Evolutionary conservation across 495 filamentous ascomycete species (phyloP).

Genomic region (Staphylotrichum longicolle): DNA sequence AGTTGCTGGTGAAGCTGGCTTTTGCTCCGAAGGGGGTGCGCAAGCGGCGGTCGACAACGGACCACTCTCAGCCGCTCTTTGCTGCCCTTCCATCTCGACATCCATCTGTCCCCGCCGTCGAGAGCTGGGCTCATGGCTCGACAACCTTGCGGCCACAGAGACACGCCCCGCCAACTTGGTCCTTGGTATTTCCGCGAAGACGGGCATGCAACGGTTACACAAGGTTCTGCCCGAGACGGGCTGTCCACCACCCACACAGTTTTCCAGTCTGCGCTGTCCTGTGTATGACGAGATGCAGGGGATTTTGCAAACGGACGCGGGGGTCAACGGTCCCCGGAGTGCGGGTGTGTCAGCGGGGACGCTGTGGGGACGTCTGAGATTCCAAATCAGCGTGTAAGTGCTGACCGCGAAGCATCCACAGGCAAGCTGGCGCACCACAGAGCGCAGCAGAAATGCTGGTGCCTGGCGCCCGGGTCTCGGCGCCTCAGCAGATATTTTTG

Average conservation of each 20-base stretch:
- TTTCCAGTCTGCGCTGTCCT: no score
- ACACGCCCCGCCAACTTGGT: no score
- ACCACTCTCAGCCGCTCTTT: no score
- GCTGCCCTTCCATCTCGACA: no score
- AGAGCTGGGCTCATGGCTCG: no score
- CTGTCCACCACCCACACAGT: no score
- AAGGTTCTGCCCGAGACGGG: neutral
- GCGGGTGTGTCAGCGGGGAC: slow-evolving; percentile 1
- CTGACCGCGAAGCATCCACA: slow-evolving; percentile 5
- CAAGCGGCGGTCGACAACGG: neutral
- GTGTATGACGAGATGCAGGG: neutral
- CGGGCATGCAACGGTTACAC: neutral
- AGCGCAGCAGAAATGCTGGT: slow-evolving; percentile 5
- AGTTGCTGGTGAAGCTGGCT: neutral
- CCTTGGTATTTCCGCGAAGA: no score
- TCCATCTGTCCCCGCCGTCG: no score
- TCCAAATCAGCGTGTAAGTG: slow-evolving; percentile 12
- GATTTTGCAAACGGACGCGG: neutral
- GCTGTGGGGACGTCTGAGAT: neutral
- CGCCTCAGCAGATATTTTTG: neutral
- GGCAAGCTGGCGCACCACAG: neutral
- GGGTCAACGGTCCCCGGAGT: slow-evolving; percentile 1
- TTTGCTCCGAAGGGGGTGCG: neutral
- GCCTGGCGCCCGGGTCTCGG: slow-evolving; percentile 8
- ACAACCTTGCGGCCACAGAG: no score